phyloP scores from a whole-genome alignment of 2,329 filamentous ascomycete genomes.

The Chaetomium strumarium region DNA sequence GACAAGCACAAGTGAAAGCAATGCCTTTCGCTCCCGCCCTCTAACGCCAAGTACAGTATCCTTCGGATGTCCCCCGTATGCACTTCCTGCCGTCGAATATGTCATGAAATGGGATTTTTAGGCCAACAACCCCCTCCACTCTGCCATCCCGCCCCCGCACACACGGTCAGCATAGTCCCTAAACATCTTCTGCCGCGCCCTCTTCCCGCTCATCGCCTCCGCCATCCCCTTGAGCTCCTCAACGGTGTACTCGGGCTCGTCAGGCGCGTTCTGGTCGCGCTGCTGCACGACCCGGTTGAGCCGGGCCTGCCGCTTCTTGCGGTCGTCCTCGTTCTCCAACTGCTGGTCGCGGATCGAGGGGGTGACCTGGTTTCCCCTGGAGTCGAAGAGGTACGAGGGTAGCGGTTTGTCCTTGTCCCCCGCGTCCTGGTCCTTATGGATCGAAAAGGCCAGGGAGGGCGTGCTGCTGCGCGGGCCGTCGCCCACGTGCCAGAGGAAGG shows the following conservation, averaged over 20 bases:
- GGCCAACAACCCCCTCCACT: background rate
- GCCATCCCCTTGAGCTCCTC: conserved; percentile 24
- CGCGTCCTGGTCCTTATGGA: background rate
- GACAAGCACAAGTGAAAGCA: too few relatives aligned
- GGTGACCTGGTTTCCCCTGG: conserved; percentile 50
- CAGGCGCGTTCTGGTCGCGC: conserved; percentile 41
- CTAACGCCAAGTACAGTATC: too few relatives aligned
- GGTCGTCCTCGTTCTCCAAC: conserved; percentile 43
- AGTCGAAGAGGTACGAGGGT: conserved; percentile 48
- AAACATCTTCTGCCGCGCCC: conserved; percentile 16
- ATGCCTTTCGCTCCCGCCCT: too few relatives aligned
- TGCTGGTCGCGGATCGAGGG: conserved; percentile 49
- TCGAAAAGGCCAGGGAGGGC: background rate
- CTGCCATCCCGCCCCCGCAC: background rate
- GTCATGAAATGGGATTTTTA: background rate
- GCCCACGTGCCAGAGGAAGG: conserved; percentile 52
- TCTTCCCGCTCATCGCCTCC: conserved; percentile 9
- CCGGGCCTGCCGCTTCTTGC: conserved; percentile 39
- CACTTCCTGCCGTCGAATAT: background rate
- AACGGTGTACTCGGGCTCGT: conserved; percentile 32
- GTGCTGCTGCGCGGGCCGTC: conserved; percentile 48
- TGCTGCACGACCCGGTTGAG: conserved; percentile 39
- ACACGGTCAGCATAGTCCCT: conserved; percentile 19
- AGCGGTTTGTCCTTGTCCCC: conserved; percentile 21
- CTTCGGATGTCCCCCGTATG: too few relatives aligned